A percentile compares a stretch with the other conserved stretches of the same genome.
These are phyloP conservation scores for Nepenthes gracilis DNA, from an alignment of 148 eudicot genomes.

Conservation along the genomic window DNA sequence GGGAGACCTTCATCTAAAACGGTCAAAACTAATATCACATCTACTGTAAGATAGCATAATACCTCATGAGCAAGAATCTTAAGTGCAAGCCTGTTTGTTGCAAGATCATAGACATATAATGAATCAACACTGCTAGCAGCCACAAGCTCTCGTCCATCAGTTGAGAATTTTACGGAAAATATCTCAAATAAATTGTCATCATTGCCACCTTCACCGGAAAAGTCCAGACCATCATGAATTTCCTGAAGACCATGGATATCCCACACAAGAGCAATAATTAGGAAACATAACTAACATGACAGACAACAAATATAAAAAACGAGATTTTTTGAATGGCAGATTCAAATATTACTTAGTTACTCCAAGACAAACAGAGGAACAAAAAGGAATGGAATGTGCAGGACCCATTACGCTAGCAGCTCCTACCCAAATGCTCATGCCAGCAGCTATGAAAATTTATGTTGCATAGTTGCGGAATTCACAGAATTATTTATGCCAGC, in stretches of 20 bases:
- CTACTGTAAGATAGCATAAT: slow-evolving; percentile 2
- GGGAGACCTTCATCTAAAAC: too few relatives aligned
- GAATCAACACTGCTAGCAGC: slow-evolving; percentile 67
- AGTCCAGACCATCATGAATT: slow-evolving; percentile 79
- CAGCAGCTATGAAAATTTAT: too few relatives aligned
- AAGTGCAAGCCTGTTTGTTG: slow-evolving; percentile 39
- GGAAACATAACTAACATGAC: background rate
- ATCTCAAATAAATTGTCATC: slow-evolving; percentile 55
- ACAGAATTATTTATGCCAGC: too few relatives aligned
- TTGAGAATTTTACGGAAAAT: slow-evolving; percentile 80
- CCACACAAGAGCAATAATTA: background rate
- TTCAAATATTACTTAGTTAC: too few relatives aligned
- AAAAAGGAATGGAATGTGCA: too few relatives aligned
- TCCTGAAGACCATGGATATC: slow-evolving; percentile 34
- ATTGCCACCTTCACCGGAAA: slow-evolving; percentile 35
- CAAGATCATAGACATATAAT: slow-evolving; percentile 77
- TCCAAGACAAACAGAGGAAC: too few relatives aligned
- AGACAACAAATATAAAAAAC: background rate
- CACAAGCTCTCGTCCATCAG: slow-evolving; percentile 80
- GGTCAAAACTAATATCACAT: background rate
- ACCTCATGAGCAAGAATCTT: slow-evolving; percentile 73
- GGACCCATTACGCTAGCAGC: too few relatives aligned
- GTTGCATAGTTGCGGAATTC: too few relatives aligned
- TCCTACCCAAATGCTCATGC: too few relatives aligned
- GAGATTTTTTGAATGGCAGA: too few relatives aligned